Percentiles rank a stretch among this genome's conserved stretches.
Conservation (phyloP, 805 yeast genomes). For the Yamadazyma endophytica region DNA sequence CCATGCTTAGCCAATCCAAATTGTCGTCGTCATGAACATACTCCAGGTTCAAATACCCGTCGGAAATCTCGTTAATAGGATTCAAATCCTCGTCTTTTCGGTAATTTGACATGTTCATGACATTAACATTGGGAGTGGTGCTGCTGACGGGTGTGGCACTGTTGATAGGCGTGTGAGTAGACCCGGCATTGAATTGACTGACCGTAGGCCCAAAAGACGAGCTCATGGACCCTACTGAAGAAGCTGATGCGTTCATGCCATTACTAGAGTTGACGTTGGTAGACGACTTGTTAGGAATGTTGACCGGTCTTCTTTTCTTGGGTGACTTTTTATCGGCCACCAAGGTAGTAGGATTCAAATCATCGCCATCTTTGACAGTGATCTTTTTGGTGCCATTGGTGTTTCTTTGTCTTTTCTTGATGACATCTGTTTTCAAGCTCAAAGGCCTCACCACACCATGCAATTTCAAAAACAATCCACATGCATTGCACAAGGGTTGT, state of each 20-base stretch:
- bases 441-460: slow-evolving; percentile 96
- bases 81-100: slow-evolving; percentile 9
- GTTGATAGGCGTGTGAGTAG: slow-evolving; percentile 1
- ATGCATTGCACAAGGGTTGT: slow-evolving; percentile 90
- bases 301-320: slow-evolving; percentile 10
- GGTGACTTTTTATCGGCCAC: slow-evolving; percentile 9
- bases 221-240: background rate
- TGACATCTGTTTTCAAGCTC: slow-evolving; percentile 86
- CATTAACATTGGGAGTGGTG: slow-evolving; percentile 4
- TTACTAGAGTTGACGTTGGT: slow-evolving; percentile 1
- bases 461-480: slow-evolving; percentile 86
- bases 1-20: slow-evolving; percentile 29
- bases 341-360: slow-evolving; percentile 42
- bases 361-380: slow-evolving; percentile 44
- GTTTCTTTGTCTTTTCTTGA: slow-evolving; percentile 80
- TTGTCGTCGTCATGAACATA: slow-evolving; percentile 13
- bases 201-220: no score
- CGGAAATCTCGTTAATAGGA: slow-evolving; percentile 12
- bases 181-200: no score
- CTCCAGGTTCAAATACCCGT: slow-evolving; percentile 10
- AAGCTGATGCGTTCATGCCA: background rate
- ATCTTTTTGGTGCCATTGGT: slow-evolving; percentile 16
- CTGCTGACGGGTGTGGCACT: slow-evolving; percentile 4
- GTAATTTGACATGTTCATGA: no score
- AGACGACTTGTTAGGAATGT: slow-evolving; percentile 4